Evolutionary conservation across 2,329 filamentous ascomycete genomes (phyloP).

Genomic region (Pleurostoma richardsiae): DNA sequence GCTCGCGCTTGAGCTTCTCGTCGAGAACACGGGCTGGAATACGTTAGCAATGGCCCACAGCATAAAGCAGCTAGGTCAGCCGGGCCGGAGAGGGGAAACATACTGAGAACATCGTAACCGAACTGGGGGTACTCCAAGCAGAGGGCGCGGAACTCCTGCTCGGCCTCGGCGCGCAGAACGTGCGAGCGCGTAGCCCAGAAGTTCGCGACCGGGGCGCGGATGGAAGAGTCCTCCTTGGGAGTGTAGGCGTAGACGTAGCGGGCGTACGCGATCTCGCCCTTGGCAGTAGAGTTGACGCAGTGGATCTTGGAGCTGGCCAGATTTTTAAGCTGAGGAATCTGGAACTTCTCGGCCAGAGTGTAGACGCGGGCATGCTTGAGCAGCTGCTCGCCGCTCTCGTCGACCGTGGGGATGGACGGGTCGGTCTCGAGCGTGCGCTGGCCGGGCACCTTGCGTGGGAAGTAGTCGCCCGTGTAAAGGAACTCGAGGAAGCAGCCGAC

Average conservation of each 20-base stretch:
- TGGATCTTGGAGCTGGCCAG: constrained; percentile 88
- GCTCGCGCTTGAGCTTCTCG: constrained; percentile 61
- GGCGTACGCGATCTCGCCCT: constrained; percentile 87
- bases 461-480: constrained; percentile 84
- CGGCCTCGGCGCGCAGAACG: constrained; percentile 78
- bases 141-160: constrained; percentile 76
- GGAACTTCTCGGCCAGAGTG: constrained; percentile 78
- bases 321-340: constrained; percentile 61
- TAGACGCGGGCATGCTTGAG: constrained; percentile 87
- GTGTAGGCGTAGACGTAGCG: constrained; percentile 85
- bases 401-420: constrained; percentile 57
- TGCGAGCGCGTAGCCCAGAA: constrained; percentile 85
- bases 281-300: constrained; percentile 80
- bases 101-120: constrained; percentile 86
- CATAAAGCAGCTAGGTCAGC: not conserved
- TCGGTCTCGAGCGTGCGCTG: constrained; percentile 67
- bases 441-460: constrained; percentile 61
- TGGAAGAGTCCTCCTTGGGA: constrained; percentile 59
- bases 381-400: constrained; percentile 76
- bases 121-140: constrained; percentile 90
- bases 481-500: constrained; percentile 78
- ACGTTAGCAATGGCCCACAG: constrained; percentile 9
- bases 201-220: constrained; percentile 78
- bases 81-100: constrained; percentile 17
- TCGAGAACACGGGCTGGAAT: constrained; percentile 56